Evolutionary conservation across 768 basidiomycete genomes (phyloP).

Genomic region (Mycena venus): DNA sequence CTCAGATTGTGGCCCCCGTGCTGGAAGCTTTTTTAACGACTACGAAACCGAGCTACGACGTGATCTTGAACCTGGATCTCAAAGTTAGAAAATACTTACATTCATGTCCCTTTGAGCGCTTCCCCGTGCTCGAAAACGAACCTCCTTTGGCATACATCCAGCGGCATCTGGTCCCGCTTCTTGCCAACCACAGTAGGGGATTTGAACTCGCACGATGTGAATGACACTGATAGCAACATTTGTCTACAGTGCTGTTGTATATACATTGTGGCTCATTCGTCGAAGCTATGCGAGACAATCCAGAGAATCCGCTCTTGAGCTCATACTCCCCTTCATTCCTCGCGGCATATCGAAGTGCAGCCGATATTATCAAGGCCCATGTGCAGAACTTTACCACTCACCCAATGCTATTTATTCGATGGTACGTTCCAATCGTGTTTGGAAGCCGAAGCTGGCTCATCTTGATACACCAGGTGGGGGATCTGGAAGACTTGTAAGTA

Average conservation of each 20-base stretch:
- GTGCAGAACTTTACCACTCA: too few relatives aligned
- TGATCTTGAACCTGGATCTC: constrained; percentile 56
- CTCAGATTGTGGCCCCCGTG: constrained; percentile 47
- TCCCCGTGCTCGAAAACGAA: constrained; percentile 45
- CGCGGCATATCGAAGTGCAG: constrained; percentile 60
- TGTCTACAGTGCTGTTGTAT: constrained; percentile 55
- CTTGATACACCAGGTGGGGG: too few relatives aligned
- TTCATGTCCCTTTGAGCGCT: not conserved
- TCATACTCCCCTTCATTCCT: constrained; percentile 62
- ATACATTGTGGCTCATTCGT: constrained; percentile 62
- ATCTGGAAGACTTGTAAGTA: too few relatives aligned
- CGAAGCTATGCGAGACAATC: constrained; percentile 57
- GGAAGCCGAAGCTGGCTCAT: too few relatives aligned
- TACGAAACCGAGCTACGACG: constrained; percentile 56
- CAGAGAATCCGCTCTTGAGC: constrained; percentile 58
- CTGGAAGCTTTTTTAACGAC: constrained; percentile 54
- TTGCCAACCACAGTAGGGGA: too few relatives aligned
- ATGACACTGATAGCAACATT: not conserved
- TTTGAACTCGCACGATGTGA: too few relatives aligned
- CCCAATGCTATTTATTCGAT: too few relatives aligned
- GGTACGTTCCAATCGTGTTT: too few relatives aligned
- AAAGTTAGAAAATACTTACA: constrained; percentile 42
- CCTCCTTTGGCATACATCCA: constrained; percentile 43
- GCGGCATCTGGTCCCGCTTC: constrained; percentile 45
- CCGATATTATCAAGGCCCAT: constrained; percentile 50